Evolutionary conservation across 2,329 filamentous ascomycete genomes (phyloP).

Genomic region (Colletotrichum graminicola): DNA sequence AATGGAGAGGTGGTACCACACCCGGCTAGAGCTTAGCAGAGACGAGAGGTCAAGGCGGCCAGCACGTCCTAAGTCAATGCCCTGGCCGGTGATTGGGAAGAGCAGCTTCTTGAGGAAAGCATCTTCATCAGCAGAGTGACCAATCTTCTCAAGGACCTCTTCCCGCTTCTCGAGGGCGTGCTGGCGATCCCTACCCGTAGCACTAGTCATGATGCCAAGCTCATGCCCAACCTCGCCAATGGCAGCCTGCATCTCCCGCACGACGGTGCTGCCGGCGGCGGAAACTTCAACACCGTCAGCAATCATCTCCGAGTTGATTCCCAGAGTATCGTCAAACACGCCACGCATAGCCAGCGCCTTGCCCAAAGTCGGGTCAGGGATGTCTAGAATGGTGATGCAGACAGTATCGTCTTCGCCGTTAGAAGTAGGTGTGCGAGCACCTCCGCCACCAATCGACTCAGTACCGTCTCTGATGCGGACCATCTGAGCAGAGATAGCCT

Average conservation of each 20-base stretch:
- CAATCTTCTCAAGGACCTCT: conserved; percentile 86
- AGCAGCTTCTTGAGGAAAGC: conserved; percentile 86
- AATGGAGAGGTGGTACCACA: conserved; percentile 94
- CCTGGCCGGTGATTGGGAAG: conserved; percentile 81
- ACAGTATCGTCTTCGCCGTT: conserved; percentile 86
- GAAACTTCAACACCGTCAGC: conserved; percentile 88
- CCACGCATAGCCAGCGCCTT: conserved; percentile 91
- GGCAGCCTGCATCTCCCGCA: conserved; percentile 88
- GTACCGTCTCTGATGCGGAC: conserved; percentile 73
- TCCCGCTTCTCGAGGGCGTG: conserved; percentile 85
- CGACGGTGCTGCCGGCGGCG: conserved; percentile 81
- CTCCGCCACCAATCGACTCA: conserved; percentile 75
- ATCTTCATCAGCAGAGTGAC: conserved; percentile 82
- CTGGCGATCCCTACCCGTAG: conserved; percentile 78
- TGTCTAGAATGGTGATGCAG: conserved; percentile 87
- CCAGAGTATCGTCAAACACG: conserved; percentile 91
- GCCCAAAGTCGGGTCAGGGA: conserved; percentile 82
- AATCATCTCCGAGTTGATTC: conserved; percentile 98
- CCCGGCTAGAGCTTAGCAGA: conserved; percentile 83
- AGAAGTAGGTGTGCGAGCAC: conserved; percentile 73
- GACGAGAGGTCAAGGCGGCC: conserved; percentile 83
- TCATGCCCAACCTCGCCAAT: conserved; percentile 82
- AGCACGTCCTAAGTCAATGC: conserved; percentile 82
- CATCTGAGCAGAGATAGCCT: conserved; percentile 83
- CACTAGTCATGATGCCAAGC: conserved; percentile 78